Percentiles rank a stretch among this genome's conserved stretches.
Conservation (phyloP, 1,284 basidiomycete genomes). For the Pseudozyma pruni region DNA sequence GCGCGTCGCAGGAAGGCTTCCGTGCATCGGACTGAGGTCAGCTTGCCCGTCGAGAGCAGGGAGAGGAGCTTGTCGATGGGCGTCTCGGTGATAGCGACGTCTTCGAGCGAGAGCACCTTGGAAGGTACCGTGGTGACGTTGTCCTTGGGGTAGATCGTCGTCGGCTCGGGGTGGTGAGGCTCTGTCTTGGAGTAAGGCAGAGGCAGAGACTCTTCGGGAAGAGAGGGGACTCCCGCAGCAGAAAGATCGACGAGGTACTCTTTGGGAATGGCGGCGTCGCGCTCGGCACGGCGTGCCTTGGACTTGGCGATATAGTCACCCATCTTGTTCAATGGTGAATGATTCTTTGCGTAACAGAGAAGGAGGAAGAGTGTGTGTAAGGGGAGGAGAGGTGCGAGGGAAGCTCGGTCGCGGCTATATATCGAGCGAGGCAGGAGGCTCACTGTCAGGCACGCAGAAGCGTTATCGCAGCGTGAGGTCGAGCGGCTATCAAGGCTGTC, state of each 20-base stretch:
- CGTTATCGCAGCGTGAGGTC: neutral
- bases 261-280: slow-evolving; percentile 36
- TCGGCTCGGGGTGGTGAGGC: slow-evolving; percentile 30
- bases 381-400: neutral
- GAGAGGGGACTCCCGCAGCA: slow-evolving; percentile 10
- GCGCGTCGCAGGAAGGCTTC: slow-evolving; percentile 45
- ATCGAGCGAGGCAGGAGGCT: too few species aligned
- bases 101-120: slow-evolving; percentile 33
- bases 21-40: slow-evolving; percentile 29
- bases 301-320: slow-evolving; percentile 31
- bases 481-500: neutral
- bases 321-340: slow-evolving; percentile 15
- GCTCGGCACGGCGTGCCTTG: slow-evolving; percentile 17
- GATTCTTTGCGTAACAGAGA: too few species aligned
- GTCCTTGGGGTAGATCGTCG: slow-evolving; percentile 34
- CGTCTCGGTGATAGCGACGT: slow-evolving; percentile 41
- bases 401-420: slow-evolving; percentile 11
- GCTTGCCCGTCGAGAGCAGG: slow-evolving; percentile 26
- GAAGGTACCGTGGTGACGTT: slow-evolving; percentile 20
- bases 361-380: neutral
- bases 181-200: slow-evolving; percentile 21
- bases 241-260: slow-evolving; percentile 25
- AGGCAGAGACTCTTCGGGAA: slow-evolving; percentile 37
- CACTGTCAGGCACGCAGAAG: neutral
- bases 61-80: slow-evolving; percentile 30